A percentile compares a stretch with the other conserved stretches of the same genome.
Evolutionary conservation across 768 basidiomycete species (phyloP).

Genomic region (Boletus pseudo-olivaceus): DNA sequence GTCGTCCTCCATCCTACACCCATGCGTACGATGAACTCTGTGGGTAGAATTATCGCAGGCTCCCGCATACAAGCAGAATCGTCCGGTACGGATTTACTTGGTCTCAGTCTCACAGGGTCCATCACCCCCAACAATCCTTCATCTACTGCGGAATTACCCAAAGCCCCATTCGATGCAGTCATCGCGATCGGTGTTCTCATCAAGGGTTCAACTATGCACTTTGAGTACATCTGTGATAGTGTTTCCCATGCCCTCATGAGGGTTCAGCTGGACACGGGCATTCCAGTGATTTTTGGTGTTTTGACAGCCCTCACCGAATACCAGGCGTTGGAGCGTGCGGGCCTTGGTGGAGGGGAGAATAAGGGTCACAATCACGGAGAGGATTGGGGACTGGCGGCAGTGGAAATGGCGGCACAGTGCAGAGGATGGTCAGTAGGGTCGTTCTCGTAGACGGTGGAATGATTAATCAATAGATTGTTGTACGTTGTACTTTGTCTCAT

Average conservation of each 20-base stretch:
- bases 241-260: conserved; percentile 94
- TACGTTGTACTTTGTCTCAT: not conserved
- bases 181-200: conserved; percentile 98
- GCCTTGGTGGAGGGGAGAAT: conserved; percentile 62
- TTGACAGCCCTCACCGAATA: conserved; percentile 90
- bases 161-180: conserved; percentile 84
- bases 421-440: conserved; percentile 69
- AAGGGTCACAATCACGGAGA: conserved; percentile 97
- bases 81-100: conserved; percentile 73
- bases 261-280: conserved; percentile 88
- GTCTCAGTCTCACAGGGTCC: conserved; percentile 44
- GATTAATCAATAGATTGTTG: conserved; percentile 5
- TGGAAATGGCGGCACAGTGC: conserved; percentile 79
- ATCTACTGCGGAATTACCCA: conserved; percentile 37
- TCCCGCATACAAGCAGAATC: conserved; percentile 79
- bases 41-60: conserved; percentile 77
- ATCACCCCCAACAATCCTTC: conserved; percentile 34
- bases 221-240: conserved; percentile 96
- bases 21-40: conserved; percentile 5
- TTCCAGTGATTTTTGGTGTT: conserved; percentile 96
- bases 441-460: conserved; percentile 36
- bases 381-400: conserved; percentile 96
- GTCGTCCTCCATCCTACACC: conserved; percentile 21
- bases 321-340: conserved; percentile 94
- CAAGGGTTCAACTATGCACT: conserved; percentile 98